Conservation (phyloP, 257 asterid genomes). For the Solanum dulcamara region DNA sequence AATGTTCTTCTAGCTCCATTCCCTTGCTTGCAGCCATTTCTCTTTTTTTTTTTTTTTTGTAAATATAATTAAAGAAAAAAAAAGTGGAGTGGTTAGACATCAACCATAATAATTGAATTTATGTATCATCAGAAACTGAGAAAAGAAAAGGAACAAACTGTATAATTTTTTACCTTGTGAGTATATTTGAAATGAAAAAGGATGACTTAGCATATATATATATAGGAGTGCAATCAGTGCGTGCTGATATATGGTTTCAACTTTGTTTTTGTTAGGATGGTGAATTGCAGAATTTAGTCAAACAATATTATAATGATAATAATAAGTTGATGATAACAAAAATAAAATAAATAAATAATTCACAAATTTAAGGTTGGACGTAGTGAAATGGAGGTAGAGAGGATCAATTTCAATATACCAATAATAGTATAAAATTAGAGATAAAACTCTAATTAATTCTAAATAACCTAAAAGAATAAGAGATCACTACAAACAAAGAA, state of each 20-base stretch:
- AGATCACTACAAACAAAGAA: too few relatives aligned
- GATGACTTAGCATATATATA: neutral
- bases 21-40: constrained; percentile 4
- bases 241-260: neutral
- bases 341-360: too few relatives aligned
- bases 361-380: too few relatives aligned
- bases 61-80: neutral
- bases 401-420: too few relatives aligned
- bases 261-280: too few relatives aligned
- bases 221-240: neutral
- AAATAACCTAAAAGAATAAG: too few relatives aligned
- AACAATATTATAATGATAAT: too few relatives aligned
- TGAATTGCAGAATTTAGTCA: too few relatives aligned
- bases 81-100: neutral
- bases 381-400: too few relatives aligned
- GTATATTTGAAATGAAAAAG: neutral
- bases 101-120: neutral
- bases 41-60: neutral
- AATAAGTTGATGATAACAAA: too few relatives aligned
- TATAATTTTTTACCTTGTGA: neutral
- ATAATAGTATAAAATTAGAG: too few relatives aligned
- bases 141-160: neutral
- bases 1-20: neutral
- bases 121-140: neutral
- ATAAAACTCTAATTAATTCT: too few relatives aligned